Evolutionary conservation across 495 filamentous ascomycete species (phyloP), one percentile per base, ranked within the genome.

Genomic region (Friedmanniomyces endolithicus): DNA sequence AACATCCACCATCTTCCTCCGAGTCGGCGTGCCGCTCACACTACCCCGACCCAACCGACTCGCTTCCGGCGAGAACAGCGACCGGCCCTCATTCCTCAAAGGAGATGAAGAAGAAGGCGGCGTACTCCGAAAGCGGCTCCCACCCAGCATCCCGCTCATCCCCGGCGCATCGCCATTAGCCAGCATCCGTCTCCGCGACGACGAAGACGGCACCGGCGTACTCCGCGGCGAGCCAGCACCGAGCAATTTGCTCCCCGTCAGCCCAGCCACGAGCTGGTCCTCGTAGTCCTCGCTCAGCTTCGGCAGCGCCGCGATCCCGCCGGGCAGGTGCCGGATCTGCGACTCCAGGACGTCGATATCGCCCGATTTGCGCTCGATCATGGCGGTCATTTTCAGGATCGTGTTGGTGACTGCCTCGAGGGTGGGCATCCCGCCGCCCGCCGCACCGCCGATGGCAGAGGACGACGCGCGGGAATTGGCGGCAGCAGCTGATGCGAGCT

Each of bases 401-500:
- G 94, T 97, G 48, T 84, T 85, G 41, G 86, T 80, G 19, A 97
- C 88, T 8, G 88, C 87, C 59, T 96, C 94, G 1, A 95, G 84
- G 0, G 90, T 96, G 1, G 92, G 94, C 66, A 1, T 9, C 3
- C 27, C 27, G 27, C 27, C 39, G 8, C n/a, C 49, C 50, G 11
- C 51, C 44, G 1, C 57, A 45, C 34, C 55, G 70, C 19, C 71
- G 69, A 6, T 69, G 67, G 40, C 68, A 71, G 35, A 73, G 69
- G 14, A 62, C n/a, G 71, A 64, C 22, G 27, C 27, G 27, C 27
- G 27, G 9, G 27, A 3, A 31, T 31, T 31, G 27, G 27, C 27
- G 27, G 68, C n/a, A 52, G 50, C 37, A 40, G 77, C 70, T 16
- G 79, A 75, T 1, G 85, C 82, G 22, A 97, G 73, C 60, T 83